These are phyloP conservation scores for Cenococcum geophilum DNA, from an alignment of 495 filamentous ascomycete species.

Conservation along the genomic window DNA sequence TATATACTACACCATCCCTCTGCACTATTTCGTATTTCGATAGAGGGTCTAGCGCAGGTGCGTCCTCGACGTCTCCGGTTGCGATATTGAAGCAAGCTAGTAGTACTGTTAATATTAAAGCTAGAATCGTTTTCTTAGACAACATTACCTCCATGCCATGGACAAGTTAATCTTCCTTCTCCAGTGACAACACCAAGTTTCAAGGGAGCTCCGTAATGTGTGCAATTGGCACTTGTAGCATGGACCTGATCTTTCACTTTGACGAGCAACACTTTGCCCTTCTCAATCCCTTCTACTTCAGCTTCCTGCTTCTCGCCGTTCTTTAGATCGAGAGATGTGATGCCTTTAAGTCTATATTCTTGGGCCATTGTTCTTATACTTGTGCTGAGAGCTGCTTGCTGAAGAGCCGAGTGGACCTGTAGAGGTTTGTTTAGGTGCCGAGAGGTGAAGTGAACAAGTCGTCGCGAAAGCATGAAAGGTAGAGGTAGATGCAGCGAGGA, in stretches of 20 bases:
- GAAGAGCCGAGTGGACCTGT: slow-evolving; percentile 5
- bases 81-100: slow-evolving; percentile 82
- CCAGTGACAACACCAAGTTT: slow-evolving; percentile 73
- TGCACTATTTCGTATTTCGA: slow-evolving; percentile 72
- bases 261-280: slow-evolving; percentile 77
- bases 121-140: slow-evolving; percentile 3
- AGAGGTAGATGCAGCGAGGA: neutral
- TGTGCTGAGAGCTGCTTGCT: slow-evolving; percentile 29
- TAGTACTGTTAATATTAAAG: slow-evolving; percentile 4
- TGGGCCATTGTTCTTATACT: slow-evolving; percentile 46
- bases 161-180: slow-evolving; percentile 80
- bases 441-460: slow-evolving; percentile 6
- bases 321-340: slow-evolving; percentile 64
- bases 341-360: slow-evolving; percentile 81
- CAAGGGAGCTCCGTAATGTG: slow-evolving; percentile 89
- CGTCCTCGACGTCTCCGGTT: slow-evolving; percentile 93
- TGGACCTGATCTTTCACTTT: slow-evolving; percentile 68
- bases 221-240: slow-evolving; percentile 80
- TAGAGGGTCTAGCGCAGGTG: slow-evolving; percentile 78
- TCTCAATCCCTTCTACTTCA: slow-evolving; percentile 81
- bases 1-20: slow-evolving; percentile 75
- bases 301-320: slow-evolving; percentile 79
- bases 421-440: neutral
- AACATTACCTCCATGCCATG: slow-evolving; percentile 82
- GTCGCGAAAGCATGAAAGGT: slow-evolving; percentile 15